Evolutionary conservation across 2,329 filamentous ascomycete species (phyloP), one percentile per base, ranked within the genome.

Genomic region (Aspergillus puulaauensis): DNA sequence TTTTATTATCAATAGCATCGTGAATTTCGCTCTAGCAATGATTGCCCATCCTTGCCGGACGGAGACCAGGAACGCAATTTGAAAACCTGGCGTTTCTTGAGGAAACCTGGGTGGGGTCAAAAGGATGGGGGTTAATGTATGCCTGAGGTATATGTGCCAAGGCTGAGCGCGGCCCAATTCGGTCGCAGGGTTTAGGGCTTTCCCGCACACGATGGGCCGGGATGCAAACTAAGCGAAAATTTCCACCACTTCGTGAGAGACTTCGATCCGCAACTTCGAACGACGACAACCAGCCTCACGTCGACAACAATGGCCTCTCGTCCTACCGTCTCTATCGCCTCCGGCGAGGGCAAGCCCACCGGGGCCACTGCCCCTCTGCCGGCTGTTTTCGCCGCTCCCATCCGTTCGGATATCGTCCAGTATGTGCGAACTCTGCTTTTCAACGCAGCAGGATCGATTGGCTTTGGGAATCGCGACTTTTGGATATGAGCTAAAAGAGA

Each of bases 381-480:
- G 77, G 88, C 91, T 82, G 93, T 99, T 84, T 99, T 99, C 90
- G 87, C 87, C 81, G 87, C 90, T 73, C 95, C 95, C 73, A 98
- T 99, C 86, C 93, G 95, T 80, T 90, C 93, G 76, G 95, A 99
- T 83, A 96, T 99, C 79, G 95, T 99, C 79, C 93, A 98, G 87
- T 90, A 93, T 81, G 90, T 70, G 59, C 56, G 21, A 52, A 43
- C 48, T 49, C 45, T 54, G 41, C 43, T 47, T 31, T 43, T 43
- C 37, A 54, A n/a, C 23, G 31, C 61, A 53, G 58, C 56, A 56
- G 57, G 55, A 56, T 35, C 56, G 46, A 54, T 54, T 39, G 51
- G 41, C 43, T n/a, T 40, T 47, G 15, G 12, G 31, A 17, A 47
- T 33, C 8, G 33, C 19, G 17, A 21, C 33, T 39, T 7, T 21